Conservation (phyloP, 768 basidiomycete genomes). For the Boletus eberwhitei region DNA sequence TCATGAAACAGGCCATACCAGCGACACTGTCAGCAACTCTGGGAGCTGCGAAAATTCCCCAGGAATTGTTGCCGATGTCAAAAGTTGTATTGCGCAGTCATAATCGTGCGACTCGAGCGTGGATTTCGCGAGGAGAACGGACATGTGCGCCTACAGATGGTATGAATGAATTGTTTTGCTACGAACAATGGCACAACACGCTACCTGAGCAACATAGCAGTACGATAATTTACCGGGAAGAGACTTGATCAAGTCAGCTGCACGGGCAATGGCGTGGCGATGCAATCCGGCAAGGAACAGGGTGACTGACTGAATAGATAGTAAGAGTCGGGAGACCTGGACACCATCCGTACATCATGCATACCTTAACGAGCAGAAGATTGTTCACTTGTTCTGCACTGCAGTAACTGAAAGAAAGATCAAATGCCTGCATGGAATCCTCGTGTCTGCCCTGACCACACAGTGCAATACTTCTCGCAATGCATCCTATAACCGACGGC, state of each 20-base stretch:
- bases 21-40: constrained; percentile 13
- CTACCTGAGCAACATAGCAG: constrained; percentile 9
- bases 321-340: background rate
- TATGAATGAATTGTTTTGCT: background rate
- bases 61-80: constrained; percentile 2
- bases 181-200: background rate
- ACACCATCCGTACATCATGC: background rate
- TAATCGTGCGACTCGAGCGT: constrained; percentile 9
- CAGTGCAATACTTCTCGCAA: constrained; percentile 14
- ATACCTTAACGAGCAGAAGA: constrained; percentile 18
- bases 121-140: constrained; percentile 9
- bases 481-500: constrained; percentile 13
- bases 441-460: constrained; percentile 8
- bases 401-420: constrained; percentile 11
- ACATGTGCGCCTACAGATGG: constrained; percentile 6
- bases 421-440: constrained; percentile 17
- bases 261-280: constrained; percentile 4
- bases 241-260: constrained; percentile 4
- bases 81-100: constrained; percentile 2
- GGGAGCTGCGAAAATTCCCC: background rate
- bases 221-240: background rate
- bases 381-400: background rate
- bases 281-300: constrained; percentile 7
- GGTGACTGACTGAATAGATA: constrained; percentile 3
- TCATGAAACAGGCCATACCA: constrained; percentile 3